These are phyloP conservation scores for Stagonosporopsis rhizophila DNA, from an alignment of 2,329 filamentous ascomycete genomes.

Conservation along the genomic window DNA sequence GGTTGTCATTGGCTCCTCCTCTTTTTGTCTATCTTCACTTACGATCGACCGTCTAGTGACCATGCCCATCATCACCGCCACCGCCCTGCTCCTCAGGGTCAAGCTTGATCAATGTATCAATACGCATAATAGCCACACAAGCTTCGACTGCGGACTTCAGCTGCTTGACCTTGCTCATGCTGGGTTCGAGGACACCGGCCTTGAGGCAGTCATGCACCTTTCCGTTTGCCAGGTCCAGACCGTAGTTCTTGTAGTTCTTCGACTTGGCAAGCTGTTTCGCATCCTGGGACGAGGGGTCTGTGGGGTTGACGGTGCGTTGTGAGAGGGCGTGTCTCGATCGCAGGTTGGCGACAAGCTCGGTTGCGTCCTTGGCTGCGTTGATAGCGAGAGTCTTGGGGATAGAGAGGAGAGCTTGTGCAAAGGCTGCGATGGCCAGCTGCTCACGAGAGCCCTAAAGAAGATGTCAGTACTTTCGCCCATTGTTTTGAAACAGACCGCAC, in stretches of 20 bases:
- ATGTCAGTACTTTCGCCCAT: conserved; percentile 6
- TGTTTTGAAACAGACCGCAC: conserved; percentile 35
- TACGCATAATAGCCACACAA: conserved; percentile 98
- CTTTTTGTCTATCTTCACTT: conserved; percentile 9
- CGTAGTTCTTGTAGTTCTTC: conserved; percentile 99
- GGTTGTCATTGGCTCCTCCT: conserved; percentile 15
- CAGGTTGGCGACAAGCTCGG: conserved; percentile 93
- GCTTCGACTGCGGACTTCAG: conserved; percentile 98
- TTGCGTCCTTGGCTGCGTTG: conserved; percentile 95
- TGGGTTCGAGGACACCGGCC: conserved; percentile 93
- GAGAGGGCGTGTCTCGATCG: conserved; percentile 93
- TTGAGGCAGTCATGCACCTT: conserved; percentile 94
- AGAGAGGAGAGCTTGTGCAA: conserved; percentile 90
- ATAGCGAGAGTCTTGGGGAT: conserved; percentile 97
- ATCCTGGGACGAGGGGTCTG: conserved; percentile 70
- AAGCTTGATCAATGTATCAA: conserved; percentile 97
- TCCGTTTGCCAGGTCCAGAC: conserved; percentile 85
- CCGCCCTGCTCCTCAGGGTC: conserved; percentile 81
- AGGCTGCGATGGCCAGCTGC: conserved; percentile 97
- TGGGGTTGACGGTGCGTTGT: conserved; percentile 78
- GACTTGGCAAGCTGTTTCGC: conserved; percentile 90
- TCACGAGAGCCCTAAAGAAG: conserved; percentile 76
- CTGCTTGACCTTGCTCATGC: conserved; percentile 97
- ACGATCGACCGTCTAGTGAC: conserved; percentile 63
- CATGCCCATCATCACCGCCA: conserved; percentile 83